Evolutionary conservation across 805 yeast genomes (phyloP).

Genomic region (Metschnikowia borealis): DNA sequence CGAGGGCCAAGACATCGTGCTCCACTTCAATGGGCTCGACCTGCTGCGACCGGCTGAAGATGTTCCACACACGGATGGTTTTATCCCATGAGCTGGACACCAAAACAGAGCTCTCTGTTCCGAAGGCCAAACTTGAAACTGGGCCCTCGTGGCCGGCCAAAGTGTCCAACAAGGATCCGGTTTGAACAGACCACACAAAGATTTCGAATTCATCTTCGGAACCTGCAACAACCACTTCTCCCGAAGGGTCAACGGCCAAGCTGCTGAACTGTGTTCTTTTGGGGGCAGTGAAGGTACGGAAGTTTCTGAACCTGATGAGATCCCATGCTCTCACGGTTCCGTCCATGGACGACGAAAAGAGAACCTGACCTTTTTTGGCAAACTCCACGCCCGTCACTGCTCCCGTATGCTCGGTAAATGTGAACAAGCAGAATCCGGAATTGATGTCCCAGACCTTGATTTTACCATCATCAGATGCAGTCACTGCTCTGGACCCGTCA

Average conservation of each 20-base stretch:
- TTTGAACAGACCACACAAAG: slow-evolving; percentile 96
- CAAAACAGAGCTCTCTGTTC: slow-evolving; percentile 66
- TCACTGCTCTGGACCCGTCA: slow-evolving; percentile 87
- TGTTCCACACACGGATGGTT: slow-evolving; percentile 88
- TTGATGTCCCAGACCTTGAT: slow-evolving; percentile 93
- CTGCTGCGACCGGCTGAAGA: slow-evolving; percentile 79
- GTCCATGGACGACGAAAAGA: slow-evolving; percentile 88
- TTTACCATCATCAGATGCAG: slow-evolving; percentile 96
- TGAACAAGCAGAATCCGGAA: slow-evolving; percentile 88
- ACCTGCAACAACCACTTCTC: slow-evolving; percentile 95
- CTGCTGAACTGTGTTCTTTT: slow-evolving; percentile 82
- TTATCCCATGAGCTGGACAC: slow-evolving; percentile 97
- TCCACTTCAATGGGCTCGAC: slow-evolving; percentile 87
- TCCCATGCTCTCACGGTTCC: slow-evolving; percentile 99
- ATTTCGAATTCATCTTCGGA: slow-evolving; percentile 85
- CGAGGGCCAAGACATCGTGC: slow-evolving; percentile 77
- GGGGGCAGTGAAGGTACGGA: slow-evolving; percentile 90
- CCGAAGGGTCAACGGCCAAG: slow-evolving; percentile 94
- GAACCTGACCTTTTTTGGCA: slow-evolving; percentile 84
- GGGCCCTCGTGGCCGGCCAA: slow-evolving; percentile 96
- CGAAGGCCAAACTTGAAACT: slow-evolving; percentile 81
- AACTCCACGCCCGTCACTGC: slow-evolving; percentile 85
- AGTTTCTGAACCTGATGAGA: slow-evolving; percentile 84
- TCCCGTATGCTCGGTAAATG: slow-evolving; percentile 86
- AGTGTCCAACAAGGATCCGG: slow-evolving; percentile 84